Evolutionary conservation across 305 asterid genomes (phyloP).

Genomic region (Salvia sclarea): DNA sequence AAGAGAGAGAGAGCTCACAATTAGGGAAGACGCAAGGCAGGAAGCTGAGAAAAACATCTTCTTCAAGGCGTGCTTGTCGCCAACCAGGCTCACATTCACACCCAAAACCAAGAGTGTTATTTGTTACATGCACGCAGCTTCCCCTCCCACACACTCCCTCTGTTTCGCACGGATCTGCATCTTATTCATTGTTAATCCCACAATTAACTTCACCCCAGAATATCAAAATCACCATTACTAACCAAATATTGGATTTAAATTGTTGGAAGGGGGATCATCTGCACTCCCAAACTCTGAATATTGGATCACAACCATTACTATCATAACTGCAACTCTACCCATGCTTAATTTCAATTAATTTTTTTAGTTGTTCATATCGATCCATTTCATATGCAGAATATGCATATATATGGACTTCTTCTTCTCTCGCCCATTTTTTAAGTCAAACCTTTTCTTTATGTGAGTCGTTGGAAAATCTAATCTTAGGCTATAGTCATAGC

Average conservation of each 20-base stretch:
- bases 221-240: too few species aligned
- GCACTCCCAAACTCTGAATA: constrained; percentile 27
- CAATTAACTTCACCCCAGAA: too few species aligned
- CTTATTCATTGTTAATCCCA: too few species aligned
- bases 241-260: constrained; percentile 44
- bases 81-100: constrained; percentile 75
- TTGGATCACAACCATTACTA: constrained; percentile 35
- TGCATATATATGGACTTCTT: too few species aligned
- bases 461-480: constrained; percentile 24
- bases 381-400: too few species aligned
- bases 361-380: too few species aligned
- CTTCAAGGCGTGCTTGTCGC: constrained; percentile 51
- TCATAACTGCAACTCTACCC: too few species aligned
- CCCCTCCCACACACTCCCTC: constrained; percentile 64
- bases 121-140: constrained; percentile 45
- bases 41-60: constrained; percentile 39
- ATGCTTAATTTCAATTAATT: too few species aligned
- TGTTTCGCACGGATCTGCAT: constrained; percentile 40
- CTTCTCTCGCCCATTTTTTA: too few species aligned
- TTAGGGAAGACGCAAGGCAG: constrained; percentile 77
- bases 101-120: constrained; percentile 45
- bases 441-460: constrained; percentile 6
- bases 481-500: background rate
- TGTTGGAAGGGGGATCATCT: constrained; percentile 10
- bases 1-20: constrained; percentile 41